These are phyloP conservation scores for Neophaeococcomyces mojaviensis DNA, from an alignment of 2,329 filamentous ascomycete genomes.

Conservation along the genomic window DNA sequence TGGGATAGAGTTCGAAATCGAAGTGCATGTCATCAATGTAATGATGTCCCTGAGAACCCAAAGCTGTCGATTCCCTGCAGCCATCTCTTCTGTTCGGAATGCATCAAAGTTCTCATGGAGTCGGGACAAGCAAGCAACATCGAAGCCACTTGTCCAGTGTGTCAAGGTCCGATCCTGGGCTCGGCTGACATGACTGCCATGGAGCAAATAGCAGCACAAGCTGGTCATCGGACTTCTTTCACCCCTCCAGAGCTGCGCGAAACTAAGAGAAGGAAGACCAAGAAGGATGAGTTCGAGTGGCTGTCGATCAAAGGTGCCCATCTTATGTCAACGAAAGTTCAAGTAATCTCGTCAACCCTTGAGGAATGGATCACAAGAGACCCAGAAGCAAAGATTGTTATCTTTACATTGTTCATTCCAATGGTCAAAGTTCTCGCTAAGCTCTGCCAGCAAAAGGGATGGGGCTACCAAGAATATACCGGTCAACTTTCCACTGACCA, in stretches of 20 bases:
- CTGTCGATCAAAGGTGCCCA: constrained; percentile 20
- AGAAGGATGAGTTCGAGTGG: constrained; percentile 25
- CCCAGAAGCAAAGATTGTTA: constrained; percentile 47
- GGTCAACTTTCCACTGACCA: constrained; percentile 41
- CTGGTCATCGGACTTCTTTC: constrained; percentile 17
- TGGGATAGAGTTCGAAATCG: constrained; percentile 31
- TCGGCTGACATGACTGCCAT: constrained; percentile 30
- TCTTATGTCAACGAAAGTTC: constrained; percentile 35
- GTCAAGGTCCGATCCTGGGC: constrained; percentile 22
- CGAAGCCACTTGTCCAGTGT: constrained; percentile 17
- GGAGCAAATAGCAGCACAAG: constrained; percentile 30
- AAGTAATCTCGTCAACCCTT: constrained; percentile 20
- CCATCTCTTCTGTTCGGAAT: constrained; percentile 50
- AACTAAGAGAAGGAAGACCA: constrained; percentile 17
- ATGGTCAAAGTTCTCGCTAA: constrained; percentile 45
- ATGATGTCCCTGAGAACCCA: constrained; percentile 31
- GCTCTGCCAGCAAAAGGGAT: constrained; percentile 45
- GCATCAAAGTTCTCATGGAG: constrained; percentile 32
- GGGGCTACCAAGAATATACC: constrained; percentile 40
- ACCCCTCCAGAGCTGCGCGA: not conserved
- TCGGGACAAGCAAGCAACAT: constrained; percentile 8
- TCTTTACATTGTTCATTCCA: constrained; percentile 53
- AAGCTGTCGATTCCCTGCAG: constrained; percentile 39
- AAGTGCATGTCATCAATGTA: constrained; percentile 39
- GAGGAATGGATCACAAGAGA: constrained; percentile 37